A percentile compares a stretch with the other conserved stretches of the same genome.
Conservation (phyloP, 1,284 basidiomycete species). For the Rhodotorula sp. region DNA sequence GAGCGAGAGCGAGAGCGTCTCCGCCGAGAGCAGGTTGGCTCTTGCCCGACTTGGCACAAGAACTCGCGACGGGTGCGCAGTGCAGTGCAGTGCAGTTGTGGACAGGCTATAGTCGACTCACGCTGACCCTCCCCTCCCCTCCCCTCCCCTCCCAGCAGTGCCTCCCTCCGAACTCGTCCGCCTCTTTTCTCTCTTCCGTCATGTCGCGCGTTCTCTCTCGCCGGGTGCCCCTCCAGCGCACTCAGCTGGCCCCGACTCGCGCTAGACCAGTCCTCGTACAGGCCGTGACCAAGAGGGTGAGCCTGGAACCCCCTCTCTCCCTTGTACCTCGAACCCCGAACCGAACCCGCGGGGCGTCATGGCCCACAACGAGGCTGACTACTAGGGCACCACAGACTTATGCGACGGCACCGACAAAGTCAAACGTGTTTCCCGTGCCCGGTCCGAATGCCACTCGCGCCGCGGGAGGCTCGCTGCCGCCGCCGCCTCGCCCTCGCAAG, state of each 20-base stretch:
- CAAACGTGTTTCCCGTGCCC: constrained; percentile 18
- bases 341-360: neutral
- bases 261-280: neutral
- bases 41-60: no score
- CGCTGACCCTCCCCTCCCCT: neutral
- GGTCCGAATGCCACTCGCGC: neutral
- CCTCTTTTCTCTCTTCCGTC: neutral
- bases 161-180: neutral
- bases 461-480: neutral
- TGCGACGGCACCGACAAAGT: constrained; percentile 26
- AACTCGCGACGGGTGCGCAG: no score
- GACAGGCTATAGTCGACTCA: no score
- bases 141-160: no score
- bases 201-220: constrained; percentile 1
- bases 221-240: neutral
- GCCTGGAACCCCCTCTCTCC: no score
- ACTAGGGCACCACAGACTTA: constrained; percentile 9
- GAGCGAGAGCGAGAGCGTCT: neutral
- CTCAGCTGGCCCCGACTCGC: neutral
- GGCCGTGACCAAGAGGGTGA: neutral
- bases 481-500: constrained; percentile 20
- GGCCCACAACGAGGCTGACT: neutral
- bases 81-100: no score
- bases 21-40: no score
- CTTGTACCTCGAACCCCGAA: neutral